These are phyloP conservation scores for Amanita molliuscula DNA, from an alignment of 768 basidiomycete genomes.

Conservation along the genomic window DNA sequence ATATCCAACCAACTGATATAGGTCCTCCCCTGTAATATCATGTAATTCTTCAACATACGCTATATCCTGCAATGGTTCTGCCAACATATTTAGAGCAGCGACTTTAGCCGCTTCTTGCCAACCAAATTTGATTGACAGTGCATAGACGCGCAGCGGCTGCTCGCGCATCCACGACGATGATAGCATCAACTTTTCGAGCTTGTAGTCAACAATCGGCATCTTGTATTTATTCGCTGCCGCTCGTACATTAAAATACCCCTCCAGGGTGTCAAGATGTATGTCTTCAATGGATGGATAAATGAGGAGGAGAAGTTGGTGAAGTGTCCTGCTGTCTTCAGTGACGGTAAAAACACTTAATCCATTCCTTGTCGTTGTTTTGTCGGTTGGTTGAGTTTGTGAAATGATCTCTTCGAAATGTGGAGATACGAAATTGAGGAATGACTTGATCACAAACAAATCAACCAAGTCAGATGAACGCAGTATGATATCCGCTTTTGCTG, in stretches of 20 bases:
- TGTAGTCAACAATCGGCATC: background rate
- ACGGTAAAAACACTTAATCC: constrained; percentile 7
- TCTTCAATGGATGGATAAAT: constrained; percentile 1
- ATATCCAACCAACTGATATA: background rate
- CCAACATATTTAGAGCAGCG: background rate
- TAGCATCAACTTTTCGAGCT: background rate
- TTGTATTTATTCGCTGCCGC: constrained; percentile 1
- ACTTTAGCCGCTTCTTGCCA: background rate
- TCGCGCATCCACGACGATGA: background rate
- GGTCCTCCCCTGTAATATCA: background rate
- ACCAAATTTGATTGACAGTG: background rate
- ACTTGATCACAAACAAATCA: constrained; percentile 19
- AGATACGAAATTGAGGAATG: constrained; percentile 19
- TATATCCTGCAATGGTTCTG: background rate
- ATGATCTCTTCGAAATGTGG: constrained; percentile 22
- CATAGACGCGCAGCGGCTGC: background rate
- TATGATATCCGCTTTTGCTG: constrained; percentile 14
- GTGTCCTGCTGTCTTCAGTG: constrained; percentile 8
- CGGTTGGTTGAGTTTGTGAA: constrained; percentile 11
- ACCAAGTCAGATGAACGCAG: constrained; percentile 18
- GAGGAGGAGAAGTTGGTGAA: constrained; percentile 8
- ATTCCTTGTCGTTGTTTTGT: constrained; percentile 1
- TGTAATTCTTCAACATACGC: background rate
- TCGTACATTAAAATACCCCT: background rate
- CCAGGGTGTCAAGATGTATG: background rate